Evolutionary conservation across 139 green algal genomes (phyloP).

Genomic region (Volvox reticuliferus): DNA sequence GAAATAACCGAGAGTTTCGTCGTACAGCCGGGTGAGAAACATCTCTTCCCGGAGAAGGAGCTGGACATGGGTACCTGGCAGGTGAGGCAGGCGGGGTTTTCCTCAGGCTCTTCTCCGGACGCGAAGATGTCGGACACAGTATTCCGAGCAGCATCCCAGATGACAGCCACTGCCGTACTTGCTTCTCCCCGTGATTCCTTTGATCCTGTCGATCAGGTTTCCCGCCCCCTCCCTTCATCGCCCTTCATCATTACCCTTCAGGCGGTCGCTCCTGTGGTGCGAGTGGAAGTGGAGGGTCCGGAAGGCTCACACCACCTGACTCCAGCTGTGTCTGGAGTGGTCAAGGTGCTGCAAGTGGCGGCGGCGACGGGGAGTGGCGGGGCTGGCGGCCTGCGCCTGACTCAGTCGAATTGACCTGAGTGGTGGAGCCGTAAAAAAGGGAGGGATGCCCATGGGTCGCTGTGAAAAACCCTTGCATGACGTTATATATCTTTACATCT

Average conservation of each 20-base stretch:
- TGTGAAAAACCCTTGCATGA: no score
- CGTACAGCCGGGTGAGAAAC: neutral
- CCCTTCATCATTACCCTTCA: neutral
- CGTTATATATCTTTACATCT: no score
- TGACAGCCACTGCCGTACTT: neutral
- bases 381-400: neutral
- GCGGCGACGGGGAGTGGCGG: neutral
- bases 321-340: neutral
- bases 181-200: neutral
- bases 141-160: neutral
- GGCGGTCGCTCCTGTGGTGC: conserved; percentile 5
- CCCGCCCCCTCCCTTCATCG: neutral
- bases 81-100: neutral
- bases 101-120: neutral
- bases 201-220: neutral
- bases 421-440: no score
- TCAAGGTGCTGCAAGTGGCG: conserved; percentile 8
- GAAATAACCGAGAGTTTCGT: neutral
- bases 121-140: neutral
- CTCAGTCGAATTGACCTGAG: neutral
- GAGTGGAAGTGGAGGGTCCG: neutral
- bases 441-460: no score
- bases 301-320: neutral
- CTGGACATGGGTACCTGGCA: conserved; percentile 34
- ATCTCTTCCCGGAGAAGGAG: conserved; percentile 6